Percentiles rank a stretch among this genome's conserved stretches.
Conservation (phyloP, 2,329 filamentous ascomycete species). For the Chaetomium strumarium region DNA sequence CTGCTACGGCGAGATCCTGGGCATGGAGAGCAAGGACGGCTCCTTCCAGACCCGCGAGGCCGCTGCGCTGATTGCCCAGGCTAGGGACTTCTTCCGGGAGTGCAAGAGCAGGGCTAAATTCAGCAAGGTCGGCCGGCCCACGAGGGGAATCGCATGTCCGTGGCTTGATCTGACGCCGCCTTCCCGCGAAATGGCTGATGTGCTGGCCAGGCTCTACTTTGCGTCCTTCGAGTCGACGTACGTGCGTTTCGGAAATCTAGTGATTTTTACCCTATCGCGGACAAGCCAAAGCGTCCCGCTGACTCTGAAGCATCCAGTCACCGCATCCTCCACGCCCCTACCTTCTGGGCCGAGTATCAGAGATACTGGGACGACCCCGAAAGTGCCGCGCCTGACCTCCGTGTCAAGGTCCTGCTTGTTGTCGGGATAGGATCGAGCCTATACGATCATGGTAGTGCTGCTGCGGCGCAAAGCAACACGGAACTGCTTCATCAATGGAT, state of each 20-base stretch:
- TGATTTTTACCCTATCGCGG: neutral
- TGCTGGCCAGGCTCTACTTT: constrained; percentile 42
- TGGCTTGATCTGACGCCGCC: constrained; percentile 26
- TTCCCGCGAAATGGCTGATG: constrained; percentile 33
- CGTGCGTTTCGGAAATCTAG: neutral
- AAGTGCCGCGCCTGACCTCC: constrained; percentile 20
- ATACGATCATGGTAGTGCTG: constrained; percentile 16
- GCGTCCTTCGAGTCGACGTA: constrained; percentile 42
- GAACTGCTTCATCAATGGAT: constrained; percentile 34
- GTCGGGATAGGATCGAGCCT: constrained; percentile 37
- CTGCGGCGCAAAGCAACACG: constrained; percentile 22
- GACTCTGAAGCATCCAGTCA: constrained; percentile 21
- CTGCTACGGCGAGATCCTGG: constrained; percentile 26
- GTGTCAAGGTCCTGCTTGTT: constrained; percentile 36
- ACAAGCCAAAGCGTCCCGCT: neutral
- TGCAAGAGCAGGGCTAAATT: constrained; percentile 31
- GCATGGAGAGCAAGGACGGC: constrained; percentile 15
- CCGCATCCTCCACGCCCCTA: constrained; percentile 47
- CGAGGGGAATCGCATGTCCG: constrained; percentile 27
- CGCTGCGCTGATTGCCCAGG: constrained; percentile 23
- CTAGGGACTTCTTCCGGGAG: constrained; percentile 28
- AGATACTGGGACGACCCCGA: constrained; percentile 39
- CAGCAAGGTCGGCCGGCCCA: constrained; percentile 32
- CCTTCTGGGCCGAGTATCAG: constrained; percentile 45
- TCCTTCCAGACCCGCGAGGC: constrained; percentile 23